A percentile compares a stretch with the other conserved stretches of the same genome.
These are phyloP conservation scores for Colletotrichum zoysiae DNA, from an alignment of 2,329 filamentous ascomycete species.

Conservation along the genomic window DNA sequence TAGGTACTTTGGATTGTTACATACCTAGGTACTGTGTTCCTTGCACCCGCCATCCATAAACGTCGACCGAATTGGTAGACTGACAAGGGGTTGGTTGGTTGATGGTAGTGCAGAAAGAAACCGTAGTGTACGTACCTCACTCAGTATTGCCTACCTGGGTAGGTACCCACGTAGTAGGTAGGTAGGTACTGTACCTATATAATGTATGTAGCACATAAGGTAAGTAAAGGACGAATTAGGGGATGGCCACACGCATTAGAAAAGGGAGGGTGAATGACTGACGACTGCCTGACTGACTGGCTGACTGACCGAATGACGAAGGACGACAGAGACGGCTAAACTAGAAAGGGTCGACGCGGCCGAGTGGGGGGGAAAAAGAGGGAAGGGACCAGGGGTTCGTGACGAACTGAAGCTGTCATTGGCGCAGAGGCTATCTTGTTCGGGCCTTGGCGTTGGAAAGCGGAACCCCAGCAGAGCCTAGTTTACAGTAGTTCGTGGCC, in stretches of 20 bases:
- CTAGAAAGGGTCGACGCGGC: neutral
- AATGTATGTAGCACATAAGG: too few relatives aligned
- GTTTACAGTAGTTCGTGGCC: too few relatives aligned
- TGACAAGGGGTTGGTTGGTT: neutral
- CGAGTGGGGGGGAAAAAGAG: neutral
- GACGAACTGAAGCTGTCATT: constrained; percentile 29
- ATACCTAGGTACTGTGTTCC: too few relatives aligned
- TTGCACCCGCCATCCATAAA: neutral
- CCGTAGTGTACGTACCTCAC: neutral
- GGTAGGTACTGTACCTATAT: too few relatives aligned
- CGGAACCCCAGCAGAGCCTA: neutral
- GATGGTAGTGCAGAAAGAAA: neutral
- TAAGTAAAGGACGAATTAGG: neutral
- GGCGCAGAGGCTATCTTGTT: constrained; percentile 24
- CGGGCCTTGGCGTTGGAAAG: constrained; percentile 14
- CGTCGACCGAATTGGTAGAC: neutral
- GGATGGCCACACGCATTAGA: neutral
- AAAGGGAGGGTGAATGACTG: neutral
- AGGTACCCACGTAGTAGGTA: too few relatives aligned
- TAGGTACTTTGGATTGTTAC: too few relatives aligned
- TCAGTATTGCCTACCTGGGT: too few relatives aligned
- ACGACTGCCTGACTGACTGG: neutral
- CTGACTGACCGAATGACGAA: constrained; percentile 13
- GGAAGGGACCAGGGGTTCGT: constrained; percentile 21
- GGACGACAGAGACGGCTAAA: constrained; percentile 1